These are phyloP conservation scores for Priceomyces medius DNA, from an alignment of 805 yeast genomes.

Conservation along the genomic window DNA sequence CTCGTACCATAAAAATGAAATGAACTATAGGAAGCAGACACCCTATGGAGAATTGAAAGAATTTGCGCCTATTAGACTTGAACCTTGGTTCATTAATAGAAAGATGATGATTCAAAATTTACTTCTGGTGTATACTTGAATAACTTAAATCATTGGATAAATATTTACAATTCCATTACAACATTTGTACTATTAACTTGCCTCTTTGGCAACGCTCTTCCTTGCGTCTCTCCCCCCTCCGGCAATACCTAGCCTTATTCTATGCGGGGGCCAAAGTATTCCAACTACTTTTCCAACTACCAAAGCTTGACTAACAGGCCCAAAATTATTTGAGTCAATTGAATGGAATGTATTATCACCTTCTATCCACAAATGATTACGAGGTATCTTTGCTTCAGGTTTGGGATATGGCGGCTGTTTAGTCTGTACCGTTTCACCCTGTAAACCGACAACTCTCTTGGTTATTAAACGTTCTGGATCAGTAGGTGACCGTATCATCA, in stretches of 20 bases:
- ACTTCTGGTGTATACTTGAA: background rate
- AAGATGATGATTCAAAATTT: background rate
- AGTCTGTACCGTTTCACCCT: constrained; percentile 67
- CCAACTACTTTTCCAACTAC: constrained; percentile 72
- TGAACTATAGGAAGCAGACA: constrained; percentile 6
- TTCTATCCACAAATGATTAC: constrained; percentile 89
- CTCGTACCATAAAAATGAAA: constrained; percentile 14
- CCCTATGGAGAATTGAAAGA: background rate
- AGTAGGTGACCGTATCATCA: constrained; percentile 75
- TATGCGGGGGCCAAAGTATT: constrained; percentile 64
- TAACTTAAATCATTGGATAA: no score
- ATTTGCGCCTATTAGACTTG: constrained; percentile 7
- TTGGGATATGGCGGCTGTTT: constrained; percentile 64
- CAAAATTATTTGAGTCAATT: constrained; percentile 82
- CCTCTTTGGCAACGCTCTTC: no score
- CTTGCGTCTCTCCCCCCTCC: constrained; percentile 26
- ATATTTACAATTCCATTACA: no score
- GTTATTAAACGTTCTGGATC: constrained; percentile 75
- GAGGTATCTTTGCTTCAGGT: constrained; percentile 59
- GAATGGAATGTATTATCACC: constrained; percentile 83
- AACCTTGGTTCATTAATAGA: constrained; percentile 10
- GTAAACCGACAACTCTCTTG: constrained; percentile 74
- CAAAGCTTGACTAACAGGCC: constrained; percentile 81
- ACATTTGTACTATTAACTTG: no score
- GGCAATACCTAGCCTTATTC: constrained; percentile 28